Percentiles rank a stretch among this genome's conserved stretches.
phyloP scores from a whole-genome alignment of 139 green algal species.

The Edaphochlamys debaryana region DNA sequence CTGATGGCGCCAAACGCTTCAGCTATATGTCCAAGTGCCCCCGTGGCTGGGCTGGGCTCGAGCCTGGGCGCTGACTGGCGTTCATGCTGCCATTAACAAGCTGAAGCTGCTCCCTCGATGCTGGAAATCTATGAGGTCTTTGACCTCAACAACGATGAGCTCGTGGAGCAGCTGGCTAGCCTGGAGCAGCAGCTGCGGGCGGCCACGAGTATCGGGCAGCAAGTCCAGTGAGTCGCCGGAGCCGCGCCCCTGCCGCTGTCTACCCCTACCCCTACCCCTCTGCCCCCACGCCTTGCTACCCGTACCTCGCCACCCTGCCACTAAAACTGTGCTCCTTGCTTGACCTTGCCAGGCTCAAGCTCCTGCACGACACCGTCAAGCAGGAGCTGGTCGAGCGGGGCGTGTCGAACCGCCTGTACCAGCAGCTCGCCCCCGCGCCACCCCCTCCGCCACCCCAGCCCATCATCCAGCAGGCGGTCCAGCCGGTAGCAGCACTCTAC shows the following conservation, averaged over 20 bases:
- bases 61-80: too few species aligned
- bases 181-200: constrained; percentile 16
- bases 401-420: constrained; percentile 33
- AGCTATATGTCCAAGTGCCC: too few species aligned
- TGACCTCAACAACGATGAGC: constrained; percentile 38
- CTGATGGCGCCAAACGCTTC: too few species aligned
- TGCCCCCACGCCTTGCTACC: background rate
- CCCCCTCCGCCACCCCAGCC: background rate
- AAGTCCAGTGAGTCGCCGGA: constrained; percentile 16
- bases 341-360: constrained; percentile 49
- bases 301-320: background rate
- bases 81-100: too few species aligned
- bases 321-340: too few species aligned
- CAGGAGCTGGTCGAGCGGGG: constrained; percentile 57
- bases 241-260: too few species aligned
- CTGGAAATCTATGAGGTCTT: constrained; percentile 56
- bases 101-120: too few species aligned
- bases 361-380: constrained; percentile 45
- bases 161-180: constrained; percentile 40
- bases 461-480: background rate
- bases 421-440: constrained; percentile 42
- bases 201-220: background rate
- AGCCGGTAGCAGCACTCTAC: background rate
- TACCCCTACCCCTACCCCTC: background rate
- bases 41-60: too few species aligned